These are phyloP conservation scores for Colletotrichum musae DNA, from an alignment of 2,329 filamentous ascomycete genomes.

Conservation along the genomic window DNA sequence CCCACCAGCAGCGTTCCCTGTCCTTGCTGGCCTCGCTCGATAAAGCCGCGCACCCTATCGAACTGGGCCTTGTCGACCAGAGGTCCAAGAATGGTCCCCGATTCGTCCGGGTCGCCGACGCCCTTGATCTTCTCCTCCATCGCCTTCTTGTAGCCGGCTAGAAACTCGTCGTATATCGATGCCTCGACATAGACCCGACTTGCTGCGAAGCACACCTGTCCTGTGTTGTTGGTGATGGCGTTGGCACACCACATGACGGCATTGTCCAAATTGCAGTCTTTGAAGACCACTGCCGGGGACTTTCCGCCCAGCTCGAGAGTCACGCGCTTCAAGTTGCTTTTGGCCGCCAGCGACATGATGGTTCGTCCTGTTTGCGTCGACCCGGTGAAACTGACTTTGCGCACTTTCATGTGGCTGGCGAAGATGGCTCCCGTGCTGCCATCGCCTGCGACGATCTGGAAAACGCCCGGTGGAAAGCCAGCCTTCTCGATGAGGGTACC, in stretches of 20 bases:
- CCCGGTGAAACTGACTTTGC: conserved; percentile 80
- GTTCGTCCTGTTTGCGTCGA: conserved; percentile 77
- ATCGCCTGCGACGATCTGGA: conserved; percentile 59
- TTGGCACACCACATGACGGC: conserved; percentile 61
- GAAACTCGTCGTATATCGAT: conserved; percentile 72
- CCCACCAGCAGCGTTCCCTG: conserved; percentile 56
- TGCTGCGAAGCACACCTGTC: conserved; percentile 83
- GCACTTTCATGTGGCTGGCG: conserved; percentile 47
- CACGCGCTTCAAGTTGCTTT: conserved; percentile 76
- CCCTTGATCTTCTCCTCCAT: conserved; percentile 70
- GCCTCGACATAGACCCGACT: conserved; percentile 79
- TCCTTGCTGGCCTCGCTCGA: conserved; percentile 55
- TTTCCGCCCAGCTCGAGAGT: conserved; percentile 83
- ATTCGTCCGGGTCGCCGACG: conserved; percentile 73
- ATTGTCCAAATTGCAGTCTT: conserved; percentile 74
- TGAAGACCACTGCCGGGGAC: conserved; percentile 75
- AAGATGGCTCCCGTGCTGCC: conserved; percentile 50
- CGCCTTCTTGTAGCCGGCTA: conserved; percentile 70
- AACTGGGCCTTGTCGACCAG: conserved; percentile 65
- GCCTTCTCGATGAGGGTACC: conserved; percentile 55
- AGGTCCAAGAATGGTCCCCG: conserved; percentile 71
- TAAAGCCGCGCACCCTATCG: conserved; percentile 59
- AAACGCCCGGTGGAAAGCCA: conserved; percentile 60
- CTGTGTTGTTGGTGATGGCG: conserved; percentile 77
- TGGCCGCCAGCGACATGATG: conserved; percentile 74